Evolutionary conservation across 192 early-diverging fungal genomes (phyloP), one percentile per base, ranked within the genome.

Genomic region (Podila verticillata): DNA sequence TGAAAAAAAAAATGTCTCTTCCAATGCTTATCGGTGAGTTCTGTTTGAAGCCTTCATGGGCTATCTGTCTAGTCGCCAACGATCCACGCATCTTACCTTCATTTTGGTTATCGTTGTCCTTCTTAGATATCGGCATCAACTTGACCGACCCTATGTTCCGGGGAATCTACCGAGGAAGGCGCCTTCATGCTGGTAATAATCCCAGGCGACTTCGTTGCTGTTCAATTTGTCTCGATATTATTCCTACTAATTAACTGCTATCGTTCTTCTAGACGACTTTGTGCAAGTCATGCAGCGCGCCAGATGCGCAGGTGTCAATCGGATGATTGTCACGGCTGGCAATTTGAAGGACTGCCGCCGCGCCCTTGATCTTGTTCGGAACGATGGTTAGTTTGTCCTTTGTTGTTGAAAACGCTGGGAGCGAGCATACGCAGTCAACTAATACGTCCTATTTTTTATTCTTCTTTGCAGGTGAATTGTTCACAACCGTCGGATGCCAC

Each of bases 141-240:
- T 86, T 97, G 63, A 94, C 95, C 0, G 95, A 97, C 74, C 88
- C 91, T 20, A 91, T 96, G 87, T 97, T 95, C 78, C 86, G 87
- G 30, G 96, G 94, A 19, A 51, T 84, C 48, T 97, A 97, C 84
- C 89, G 93, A 62, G 94, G 89, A 24, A 95, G 93, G 63, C 89
- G 84, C 73, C 86, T 72, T 17, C 96, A 97, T 69, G 63, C 70
- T 56, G 89, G 90, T 92, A 77, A 48, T 5, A 8, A 5, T 6
- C 44, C 15, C 3, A 15, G 3, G 12, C 17, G 12, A 44, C 2
- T 44, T 44, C 10, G 15, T 15, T 35, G 6, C 13, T 0, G 13
- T 17, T 15, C 39, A 3, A 44, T 10, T 15, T 10, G 7, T 8
- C 10, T 44, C n/a, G n/a, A n/a, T n/a, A n/a, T n/a, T n/a, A n/a